Base-by-base conservation (phyloP, 768 basidiomycete genomes). In the Coprinopsis sp. region DNA sequence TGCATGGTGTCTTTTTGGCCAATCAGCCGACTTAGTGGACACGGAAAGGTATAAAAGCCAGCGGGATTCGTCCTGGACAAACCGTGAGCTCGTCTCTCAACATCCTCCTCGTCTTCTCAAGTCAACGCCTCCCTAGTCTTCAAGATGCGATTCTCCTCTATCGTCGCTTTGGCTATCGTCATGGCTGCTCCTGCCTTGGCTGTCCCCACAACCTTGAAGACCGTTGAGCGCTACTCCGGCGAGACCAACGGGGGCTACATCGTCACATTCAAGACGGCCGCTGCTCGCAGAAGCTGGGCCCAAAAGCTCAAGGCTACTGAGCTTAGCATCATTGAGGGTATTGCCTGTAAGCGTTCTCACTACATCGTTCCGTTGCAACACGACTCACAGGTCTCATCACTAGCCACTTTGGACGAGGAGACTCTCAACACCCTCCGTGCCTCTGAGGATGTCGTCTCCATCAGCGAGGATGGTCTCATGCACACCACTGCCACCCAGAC, bases 381-480 rank as follows among this genome's bases (percentile, higher is more conserved):
- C 14, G 30, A 4, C 8, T 30, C n/a, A 12, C 36, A 10, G 10
- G 21, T 21, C 4, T 27, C 18, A 6, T 30, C 18, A 6, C 6
- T 28, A 58, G 57, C 50, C 12, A 40, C 55, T 16, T 51, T 61
- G 33, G 52, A 58, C 31, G 54, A 51, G 0, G 55, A 51, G 16
- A 49, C 59, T 6, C 52, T 67, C 29, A 55, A 59, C 22, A 23
- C 51, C 4, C 54, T 67, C 21, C 56, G 58, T 19, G 54, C 60
- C 1, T 58, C 49, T 27, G 51, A 49, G 6, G 58, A 60, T 23
- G 61, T 66, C n/a, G 59, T 58, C 30, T 52, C 44, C 23, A 56
- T 66, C 34, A 38, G 54, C n/a, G 61, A 66, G 39, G 65, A 66
- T 40, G 65, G 62, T 21, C 46, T 64, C 40, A 59, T 58, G 54